phyloP scores from a whole-genome alignment of 495 filamentous ascomycete species.

The Aspergillus kassunensis region DNA sequence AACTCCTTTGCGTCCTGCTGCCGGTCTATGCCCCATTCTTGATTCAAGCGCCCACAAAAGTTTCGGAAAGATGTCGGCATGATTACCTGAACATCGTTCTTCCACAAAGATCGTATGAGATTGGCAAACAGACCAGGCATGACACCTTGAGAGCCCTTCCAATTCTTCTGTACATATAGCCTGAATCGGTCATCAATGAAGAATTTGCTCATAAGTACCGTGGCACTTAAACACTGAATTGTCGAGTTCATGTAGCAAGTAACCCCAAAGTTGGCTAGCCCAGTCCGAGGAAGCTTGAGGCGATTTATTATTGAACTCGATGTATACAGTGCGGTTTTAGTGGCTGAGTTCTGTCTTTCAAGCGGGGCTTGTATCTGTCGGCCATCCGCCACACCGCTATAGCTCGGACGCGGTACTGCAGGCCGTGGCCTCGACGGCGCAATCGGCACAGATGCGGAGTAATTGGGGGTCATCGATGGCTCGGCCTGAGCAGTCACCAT shows the following conservation, averaged over 20 bases:
- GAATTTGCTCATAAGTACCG: constrained; percentile 64
- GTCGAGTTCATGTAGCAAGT: constrained; percentile 91
- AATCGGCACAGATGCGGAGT: constrained; percentile 41
- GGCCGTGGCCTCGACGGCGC: constrained; percentile 68
- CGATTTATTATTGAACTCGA: constrained; percentile 39
- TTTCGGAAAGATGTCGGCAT: constrained; percentile 52
- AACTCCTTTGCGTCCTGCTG: constrained; percentile 83
- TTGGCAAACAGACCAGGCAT: constrained; percentile 72
- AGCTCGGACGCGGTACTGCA: constrained; percentile 77
- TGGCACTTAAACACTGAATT: constrained; percentile 78
- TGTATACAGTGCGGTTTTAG: constrained; percentile 43
- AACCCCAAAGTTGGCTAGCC: constrained; percentile 73
- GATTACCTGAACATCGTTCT: constrained; percentile 61
- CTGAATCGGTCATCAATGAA: constrained; percentile 58
- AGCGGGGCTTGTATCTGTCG: constrained; percentile 51
- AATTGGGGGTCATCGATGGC: constrained; percentile 28
- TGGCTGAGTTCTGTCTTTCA: constrained; percentile 42
- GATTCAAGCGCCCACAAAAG: constrained; percentile 53
- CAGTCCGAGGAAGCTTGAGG: constrained; percentile 61
- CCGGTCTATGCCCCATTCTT: constrained; percentile 56
- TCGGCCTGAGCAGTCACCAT: constrained; percentile 53
- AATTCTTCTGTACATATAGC: constrained; percentile 57
- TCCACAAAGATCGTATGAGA: constrained; percentile 69
- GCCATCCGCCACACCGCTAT: constrained; percentile 79
- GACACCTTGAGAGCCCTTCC: constrained; percentile 71